Percentiles rank a stretch among this genome's conserved stretches.
These are phyloP conservation scores for Jackrogersella minutella DNA, from an alignment of 495 filamentous ascomycete genomes.

Conservation along the genomic window DNA sequence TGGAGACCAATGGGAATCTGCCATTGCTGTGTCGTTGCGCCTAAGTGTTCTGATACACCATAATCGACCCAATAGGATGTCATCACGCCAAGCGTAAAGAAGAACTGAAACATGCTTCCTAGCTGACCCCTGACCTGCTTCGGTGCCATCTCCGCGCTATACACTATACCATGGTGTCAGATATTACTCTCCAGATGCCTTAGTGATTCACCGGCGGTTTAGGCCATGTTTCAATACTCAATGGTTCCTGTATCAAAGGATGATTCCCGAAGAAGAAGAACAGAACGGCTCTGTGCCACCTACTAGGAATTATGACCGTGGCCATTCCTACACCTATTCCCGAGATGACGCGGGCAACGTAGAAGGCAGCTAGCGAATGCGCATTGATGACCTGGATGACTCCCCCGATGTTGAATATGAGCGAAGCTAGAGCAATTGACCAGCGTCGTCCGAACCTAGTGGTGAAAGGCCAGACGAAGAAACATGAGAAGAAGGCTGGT, in stretches of 20 bases:
- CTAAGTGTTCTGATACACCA: constrained; percentile 47
- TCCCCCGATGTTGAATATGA: constrained; percentile 55
- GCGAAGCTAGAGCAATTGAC: constrained; percentile 52
- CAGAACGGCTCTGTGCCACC: not conserved
- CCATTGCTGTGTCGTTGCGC: constrained; percentile 52
- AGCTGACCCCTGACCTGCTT: constrained; percentile 59
- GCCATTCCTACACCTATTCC: constrained; percentile 60
- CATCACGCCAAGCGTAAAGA: constrained; percentile 59
- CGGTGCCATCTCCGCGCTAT: constrained; percentile 60
- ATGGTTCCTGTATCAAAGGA: not conserved
- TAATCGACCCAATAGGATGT: constrained; percentile 61
- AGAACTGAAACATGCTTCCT: constrained; percentile 56
- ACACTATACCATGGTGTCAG: constrained; percentile 41
- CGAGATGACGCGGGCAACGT: constrained; percentile 55
- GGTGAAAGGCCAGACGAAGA: constrained; percentile 57
- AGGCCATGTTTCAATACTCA: not conserved
- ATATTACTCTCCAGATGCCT: not conserved
- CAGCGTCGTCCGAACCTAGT: constrained; percentile 53
- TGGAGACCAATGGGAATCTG: constrained; percentile 59
- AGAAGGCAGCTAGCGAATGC: constrained; percentile 56
- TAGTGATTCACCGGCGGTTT: not conserved
- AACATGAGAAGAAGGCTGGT: constrained; percentile 52
- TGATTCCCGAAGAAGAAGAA: too few relatives aligned
- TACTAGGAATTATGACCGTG: constrained; percentile 60
- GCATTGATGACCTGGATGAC: constrained; percentile 55